Evolutionary conservation across 441 rosid species (phyloP).

Genomic region (Adansonia grandidieri): DNA sequence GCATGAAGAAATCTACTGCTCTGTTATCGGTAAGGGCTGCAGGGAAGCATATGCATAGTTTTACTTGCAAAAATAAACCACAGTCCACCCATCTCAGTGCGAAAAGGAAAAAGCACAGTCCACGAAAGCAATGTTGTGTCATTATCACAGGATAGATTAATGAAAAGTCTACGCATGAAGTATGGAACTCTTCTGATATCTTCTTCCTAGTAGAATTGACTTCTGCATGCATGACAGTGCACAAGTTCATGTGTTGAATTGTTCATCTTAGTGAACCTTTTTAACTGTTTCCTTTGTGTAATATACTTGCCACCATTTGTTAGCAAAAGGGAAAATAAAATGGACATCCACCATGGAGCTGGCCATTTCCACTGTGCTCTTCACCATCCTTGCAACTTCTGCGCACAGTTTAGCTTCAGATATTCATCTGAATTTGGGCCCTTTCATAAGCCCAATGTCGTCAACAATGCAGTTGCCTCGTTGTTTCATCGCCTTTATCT

Average conservation of each 20-base stretch:
- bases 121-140: neutral
- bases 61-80: neutral
- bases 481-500: slow-evolving; percentile 13
- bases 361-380: too few species aligned
- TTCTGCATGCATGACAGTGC: neutral
- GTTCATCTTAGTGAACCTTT: neutral
- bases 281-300: neutral
- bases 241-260: neutral
- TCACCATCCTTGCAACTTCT: too few species aligned
- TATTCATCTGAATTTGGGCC: neutral
- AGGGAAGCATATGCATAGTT: neutral
- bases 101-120: neutral
- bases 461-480: neutral
- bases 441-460: neutral
- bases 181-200: neutral
- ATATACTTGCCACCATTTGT: neutral
- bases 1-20: slow-evolving; percentile 11
- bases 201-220: neutral
- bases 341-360: neutral
- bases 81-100: neutral
- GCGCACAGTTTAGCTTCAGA: neutral
- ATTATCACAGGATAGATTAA: neutral
- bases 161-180: neutral
- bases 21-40: neutral
- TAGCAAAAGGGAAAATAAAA: neutral